These are phyloP conservation scores for Trametes punicea DNA, from an alignment of 768 basidiomycete genomes.

Conservation along the genomic window DNA sequence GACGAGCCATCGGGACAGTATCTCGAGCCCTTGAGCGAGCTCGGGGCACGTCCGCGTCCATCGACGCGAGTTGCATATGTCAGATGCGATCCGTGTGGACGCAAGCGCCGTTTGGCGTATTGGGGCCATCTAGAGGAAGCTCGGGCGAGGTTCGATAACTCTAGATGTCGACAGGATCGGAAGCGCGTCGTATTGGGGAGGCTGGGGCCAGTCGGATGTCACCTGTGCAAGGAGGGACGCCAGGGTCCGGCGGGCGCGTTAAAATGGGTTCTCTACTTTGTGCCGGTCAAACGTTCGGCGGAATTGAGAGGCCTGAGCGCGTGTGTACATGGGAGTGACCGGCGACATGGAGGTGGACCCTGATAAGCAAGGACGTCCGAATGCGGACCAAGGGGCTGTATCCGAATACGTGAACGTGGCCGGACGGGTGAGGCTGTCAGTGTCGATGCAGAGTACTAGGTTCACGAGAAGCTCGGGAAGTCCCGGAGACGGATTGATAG, in stretches of 20 bases:
- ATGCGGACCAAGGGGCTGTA: not conserved
- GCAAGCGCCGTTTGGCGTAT: not conserved
- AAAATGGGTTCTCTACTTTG: not conserved
- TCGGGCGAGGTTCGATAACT: not conserved
- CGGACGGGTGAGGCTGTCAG: not conserved
- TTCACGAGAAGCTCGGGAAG: not conserved
- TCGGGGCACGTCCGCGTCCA: too few species aligned
- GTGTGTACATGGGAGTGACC: not conserved
- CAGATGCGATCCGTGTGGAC: too few species aligned
- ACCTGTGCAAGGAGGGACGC: not conserved
- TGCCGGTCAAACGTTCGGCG: not conserved
- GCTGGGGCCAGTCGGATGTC: not conserved
- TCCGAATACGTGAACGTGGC: not conserved
- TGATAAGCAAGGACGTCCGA: not conserved
- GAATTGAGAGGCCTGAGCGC: not conserved
- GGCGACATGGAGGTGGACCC: not conserved
- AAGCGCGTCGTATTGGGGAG: not conserved
- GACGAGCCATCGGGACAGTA: not conserved
- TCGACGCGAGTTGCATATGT: too few species aligned
- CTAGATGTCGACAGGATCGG: not conserved
- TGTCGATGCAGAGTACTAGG: not conserved
- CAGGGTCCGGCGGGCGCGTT: not conserved
- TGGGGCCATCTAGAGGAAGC: not conserved
- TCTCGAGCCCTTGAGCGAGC: too few species aligned
- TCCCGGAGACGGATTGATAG: not conserved